Percentiles rank a stretch among this genome's conserved stretches.
Conservation (phyloP, 2,329 filamentous ascomycete genomes). For the Huntiella decipiens region DNA sequence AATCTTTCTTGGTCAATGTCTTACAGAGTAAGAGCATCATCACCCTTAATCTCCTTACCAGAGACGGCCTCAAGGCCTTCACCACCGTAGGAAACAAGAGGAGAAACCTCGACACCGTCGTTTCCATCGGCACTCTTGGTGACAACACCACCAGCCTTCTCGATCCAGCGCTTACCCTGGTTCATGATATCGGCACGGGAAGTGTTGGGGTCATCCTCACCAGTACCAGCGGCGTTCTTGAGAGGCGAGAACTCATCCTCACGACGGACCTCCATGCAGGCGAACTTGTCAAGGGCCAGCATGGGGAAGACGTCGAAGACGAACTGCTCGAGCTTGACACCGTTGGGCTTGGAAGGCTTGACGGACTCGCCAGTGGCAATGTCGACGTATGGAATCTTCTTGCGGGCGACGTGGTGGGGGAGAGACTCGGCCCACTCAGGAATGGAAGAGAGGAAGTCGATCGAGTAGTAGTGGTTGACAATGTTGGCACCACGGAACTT, state of each 20-base stretch:
- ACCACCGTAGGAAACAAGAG: conserved; percentile 75
- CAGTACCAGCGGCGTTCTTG: conserved; percentile 73
- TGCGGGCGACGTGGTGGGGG: conserved; percentile 87
- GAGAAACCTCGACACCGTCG: conserved; percentile 73
- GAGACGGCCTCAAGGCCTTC: conserved; percentile 40
- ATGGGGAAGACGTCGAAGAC: conserved; percentile 87
- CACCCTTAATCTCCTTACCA: conserved; percentile 32
- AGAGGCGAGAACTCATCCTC: conserved; percentile 97
- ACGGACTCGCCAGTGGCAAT: conserved; percentile 56
- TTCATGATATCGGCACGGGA: conserved; percentile 77
- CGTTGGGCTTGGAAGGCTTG: conserved; percentile 89
- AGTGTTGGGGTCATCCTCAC: conserved; percentile 86
- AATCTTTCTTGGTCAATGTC: neutral
- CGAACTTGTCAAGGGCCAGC: conserved; percentile 66
- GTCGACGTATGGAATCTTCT: conserved; percentile 89
- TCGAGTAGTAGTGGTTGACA: conserved; percentile 99
- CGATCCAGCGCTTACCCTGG: conserved; percentile 73
- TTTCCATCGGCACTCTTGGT: conserved; percentile 42
- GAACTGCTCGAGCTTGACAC: conserved; percentile 87
- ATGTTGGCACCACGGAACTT: conserved; percentile 98
- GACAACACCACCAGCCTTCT: conserved; percentile 50
- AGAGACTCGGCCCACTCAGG: conserved; percentile 70
- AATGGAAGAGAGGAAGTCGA: conserved; percentile 77
- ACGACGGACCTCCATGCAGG: conserved; percentile 84
- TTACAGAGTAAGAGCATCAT: conserved; percentile 24